phyloP scores from a whole-genome alignment of 257 asterid species.

The Apocynum venetum region DNA sequence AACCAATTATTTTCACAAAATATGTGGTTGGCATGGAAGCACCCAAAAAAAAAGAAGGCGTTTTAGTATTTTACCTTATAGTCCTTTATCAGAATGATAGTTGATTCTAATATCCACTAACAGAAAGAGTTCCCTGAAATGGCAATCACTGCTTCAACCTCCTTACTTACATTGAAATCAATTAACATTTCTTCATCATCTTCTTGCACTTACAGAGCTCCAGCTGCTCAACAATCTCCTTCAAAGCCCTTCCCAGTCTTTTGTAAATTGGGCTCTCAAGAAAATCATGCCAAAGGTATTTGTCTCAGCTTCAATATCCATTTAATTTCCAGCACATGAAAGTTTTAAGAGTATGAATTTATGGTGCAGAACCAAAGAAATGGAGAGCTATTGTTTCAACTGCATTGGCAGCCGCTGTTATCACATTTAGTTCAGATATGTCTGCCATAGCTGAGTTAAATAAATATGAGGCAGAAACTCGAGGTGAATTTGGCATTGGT shows the following conservation, averaged over 20 bases:
- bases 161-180: slow-evolving; percentile 52
- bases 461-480: slow-evolving; percentile 86
- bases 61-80: background rate
- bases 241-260: slow-evolving; percentile 35
- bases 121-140: slow-evolving; percentile 27
- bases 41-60: background rate
- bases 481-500: slow-evolving; percentile 96
- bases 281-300: slow-evolving; percentile 28
- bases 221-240: slow-evolving; percentile 22
- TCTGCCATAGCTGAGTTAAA: slow-evolving; percentile 82
- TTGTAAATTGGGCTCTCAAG: slow-evolving; percentile 18
- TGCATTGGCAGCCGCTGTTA: slow-evolving; percentile 77
- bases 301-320: too few species aligned
- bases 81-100: background rate
- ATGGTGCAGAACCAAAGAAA: slow-evolving; percentile 46
- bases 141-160: slow-evolving; percentile 68
- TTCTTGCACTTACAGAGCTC: slow-evolving; percentile 18
- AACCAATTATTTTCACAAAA: background rate
- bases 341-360: slow-evolving; percentile 7
- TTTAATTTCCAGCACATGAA: slow-evolving; percentile 13
- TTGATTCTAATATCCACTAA: background rate
- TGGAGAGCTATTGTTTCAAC: slow-evolving; percentile 64
- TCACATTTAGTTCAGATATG: slow-evolving; percentile 47
- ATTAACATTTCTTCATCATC: slow-evolving; percentile 27
- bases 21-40: background rate